Evolutionary conservation across 352 stramenopile species (phyloP), one percentile per base, ranked within the genome.

Genomic region (Poterioochromonas sp.): DNA sequence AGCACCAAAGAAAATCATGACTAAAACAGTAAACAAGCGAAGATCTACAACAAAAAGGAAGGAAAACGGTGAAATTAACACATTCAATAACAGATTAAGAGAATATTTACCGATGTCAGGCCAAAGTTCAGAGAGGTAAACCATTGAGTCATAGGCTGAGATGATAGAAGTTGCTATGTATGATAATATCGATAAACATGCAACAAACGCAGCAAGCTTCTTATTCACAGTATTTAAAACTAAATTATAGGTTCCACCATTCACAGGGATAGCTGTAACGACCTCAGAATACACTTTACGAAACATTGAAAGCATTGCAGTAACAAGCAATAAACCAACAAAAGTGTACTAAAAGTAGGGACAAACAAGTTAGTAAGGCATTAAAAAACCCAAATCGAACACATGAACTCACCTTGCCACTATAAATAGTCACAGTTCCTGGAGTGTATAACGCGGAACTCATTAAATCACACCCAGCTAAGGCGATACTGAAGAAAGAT

Each of bases 111-210:
- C n/a, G n/a, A n/a, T n/a, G 26, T 3, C 15, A 35, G 18, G 18
- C 18, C 15, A 71, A 22, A 44, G 18, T 22, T 8, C 8, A 3
- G 15, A 8, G 2, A 43, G 2, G 32, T 71, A 71, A 22, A 43
- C 15, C 15, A 43, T 29, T 35, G 18, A 12, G 41, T 40, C 15
- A 29, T 11, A 40, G 32, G 62, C 62, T 71, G 62, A 71, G 8
- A 71, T 29, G 26, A 71, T 43, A 29, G 62, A 11, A 32, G 62
- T 71, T 5, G 62, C 62, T 29, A 71, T 43, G 32, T 71, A 71
- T 8, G 18, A 71, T 26, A 71, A 8, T 8, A 71, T 44, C 29
- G 62, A 71, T 2, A 40, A 71, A 71, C 29, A 12, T 2, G 62
- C 62, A 12, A 43, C 62, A 44, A 71, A 71, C 5, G 29, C 32